Evolutionary conservation across 78 protist species (phyloP).

Genomic region (Polysphondylium violaceum): DNA sequence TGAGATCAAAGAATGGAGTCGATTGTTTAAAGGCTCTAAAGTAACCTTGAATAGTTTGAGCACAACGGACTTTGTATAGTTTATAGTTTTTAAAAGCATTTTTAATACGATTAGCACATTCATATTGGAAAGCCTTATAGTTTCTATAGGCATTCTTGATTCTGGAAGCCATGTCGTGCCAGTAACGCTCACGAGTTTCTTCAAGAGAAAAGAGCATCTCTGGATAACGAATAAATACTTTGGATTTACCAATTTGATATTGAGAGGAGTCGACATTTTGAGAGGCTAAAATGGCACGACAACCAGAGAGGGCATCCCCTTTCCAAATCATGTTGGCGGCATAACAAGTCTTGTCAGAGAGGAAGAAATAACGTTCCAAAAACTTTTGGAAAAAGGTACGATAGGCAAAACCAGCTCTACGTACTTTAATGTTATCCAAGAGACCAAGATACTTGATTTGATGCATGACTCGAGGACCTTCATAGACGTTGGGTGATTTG

Average conservation of each 20-base stretch:
- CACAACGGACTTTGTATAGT: constrained; percentile 47
- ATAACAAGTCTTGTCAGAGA: constrained; percentile 77
- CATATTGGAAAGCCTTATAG: constrained; percentile 68
- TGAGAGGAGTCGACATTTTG: constrained; percentile 61
- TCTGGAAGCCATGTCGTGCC: constrained; percentile 81
- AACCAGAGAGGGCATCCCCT: constrained; percentile 65
- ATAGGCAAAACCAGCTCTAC: constrained; percentile 96
- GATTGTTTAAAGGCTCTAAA: constrained; percentile 80
- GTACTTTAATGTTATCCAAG: constrained; percentile 91
- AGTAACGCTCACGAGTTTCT: constrained; percentile 79
- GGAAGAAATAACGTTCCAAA: constrained; percentile 63
- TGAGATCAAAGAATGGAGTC: constrained; percentile 64
- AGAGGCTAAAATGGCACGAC: constrained; percentile 56
- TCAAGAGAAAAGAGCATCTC: constrained; percentile 84
- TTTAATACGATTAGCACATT: constrained; percentile 76
- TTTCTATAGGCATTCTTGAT: constrained; percentile 69
- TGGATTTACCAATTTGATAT: constrained; percentile 90
- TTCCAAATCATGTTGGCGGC: constrained; percentile 78
- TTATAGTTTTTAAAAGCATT: constrained; percentile 76
- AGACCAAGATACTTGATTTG: constrained; percentile 90
- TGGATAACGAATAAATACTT: constrained; percentile 90
- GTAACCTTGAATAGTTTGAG: constrained; percentile 77
- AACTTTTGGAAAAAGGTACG: constrained; percentile 89
- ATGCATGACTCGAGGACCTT: constrained; percentile 77
- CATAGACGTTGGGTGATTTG: constrained; percentile 84